These are phyloP conservation scores for Ceratocystis variospora DNA, from an alignment of 2,329 filamentous ascomycete species.

Conservation along the genomic window DNA sequence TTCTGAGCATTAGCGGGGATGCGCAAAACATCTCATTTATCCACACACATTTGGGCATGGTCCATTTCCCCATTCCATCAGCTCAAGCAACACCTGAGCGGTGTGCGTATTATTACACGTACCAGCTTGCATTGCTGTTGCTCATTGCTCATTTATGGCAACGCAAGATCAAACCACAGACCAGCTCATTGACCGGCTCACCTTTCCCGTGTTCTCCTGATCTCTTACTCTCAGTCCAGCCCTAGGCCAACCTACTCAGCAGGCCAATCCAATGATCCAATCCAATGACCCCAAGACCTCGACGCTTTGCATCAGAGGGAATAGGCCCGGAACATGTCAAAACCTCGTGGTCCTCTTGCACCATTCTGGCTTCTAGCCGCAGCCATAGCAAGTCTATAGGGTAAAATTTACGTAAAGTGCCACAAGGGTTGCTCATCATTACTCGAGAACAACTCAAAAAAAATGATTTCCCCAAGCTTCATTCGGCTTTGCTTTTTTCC, in stretches of 20 bases:
- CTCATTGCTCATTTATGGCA: background rate
- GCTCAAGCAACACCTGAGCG: background rate
- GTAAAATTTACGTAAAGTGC: conserved; percentile 17
- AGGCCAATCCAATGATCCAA: background rate
- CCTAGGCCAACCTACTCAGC: background rate
- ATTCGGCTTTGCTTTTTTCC: conserved; percentile 3
- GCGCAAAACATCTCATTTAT: too few relatives aligned
- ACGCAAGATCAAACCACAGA: background rate
- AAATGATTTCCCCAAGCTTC: background rate
- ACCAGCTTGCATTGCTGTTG: background rate
- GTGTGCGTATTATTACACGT: background rate
- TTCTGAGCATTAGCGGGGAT: too few relatives aligned
- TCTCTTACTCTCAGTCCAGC: background rate
- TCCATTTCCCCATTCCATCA: too few relatives aligned
- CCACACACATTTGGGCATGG: too few relatives aligned
- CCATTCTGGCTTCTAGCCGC: background rate
- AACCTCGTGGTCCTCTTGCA: conserved; percentile 3
- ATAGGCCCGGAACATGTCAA: background rate
- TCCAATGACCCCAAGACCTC: background rate
- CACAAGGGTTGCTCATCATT: conserved; percentile 5
- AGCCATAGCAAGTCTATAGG: conserved; percentile 7
- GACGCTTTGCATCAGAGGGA: background rate
- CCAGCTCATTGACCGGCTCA: background rate
- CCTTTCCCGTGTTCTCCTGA: background rate
- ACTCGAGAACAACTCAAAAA: background rate